These are phyloP conservation scores for Nicotiana tomentosiformis DNA, from an alignment of 257 asterid genomes.

Conservation along the genomic window DNA sequence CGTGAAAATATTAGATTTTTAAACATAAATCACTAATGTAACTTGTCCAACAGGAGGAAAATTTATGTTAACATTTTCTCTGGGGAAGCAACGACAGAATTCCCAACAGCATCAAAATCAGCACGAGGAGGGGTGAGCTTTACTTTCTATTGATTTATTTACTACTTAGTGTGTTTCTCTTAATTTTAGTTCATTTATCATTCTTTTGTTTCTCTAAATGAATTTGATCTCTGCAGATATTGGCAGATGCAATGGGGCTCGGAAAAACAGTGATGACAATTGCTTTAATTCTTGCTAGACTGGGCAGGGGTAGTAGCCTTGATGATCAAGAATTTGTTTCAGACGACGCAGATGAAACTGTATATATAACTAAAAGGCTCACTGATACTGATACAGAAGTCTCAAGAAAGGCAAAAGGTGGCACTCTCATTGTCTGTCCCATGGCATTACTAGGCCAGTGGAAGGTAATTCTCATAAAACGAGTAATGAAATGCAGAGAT, in stretches of 20 bases:
- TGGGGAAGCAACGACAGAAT: conserved; percentile 70
- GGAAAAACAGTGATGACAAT: conserved; percentile 95
- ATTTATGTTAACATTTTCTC: conserved; percentile 69
- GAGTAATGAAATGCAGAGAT: too few species aligned
- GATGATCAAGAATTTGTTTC: conserved; percentile 26
- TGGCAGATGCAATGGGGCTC: conserved; percentile 94
- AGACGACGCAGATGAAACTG: conserved; percentile 17
- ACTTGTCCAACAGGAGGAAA: conserved; percentile 51
- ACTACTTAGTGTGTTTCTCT: not conserved
- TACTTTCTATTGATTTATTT: not conserved
- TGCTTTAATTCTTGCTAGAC: conserved; percentile 58
- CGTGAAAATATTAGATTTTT: not conserved
- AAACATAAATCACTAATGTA: conserved; percentile 8
- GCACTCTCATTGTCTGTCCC: conserved; percentile 82
- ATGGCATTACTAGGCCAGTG: conserved; percentile 93
- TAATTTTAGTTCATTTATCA: not conserved
- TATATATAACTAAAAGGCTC: conserved; percentile 20
- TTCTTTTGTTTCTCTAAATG: not conserved
- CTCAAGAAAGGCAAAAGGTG: conserved; percentile 49
- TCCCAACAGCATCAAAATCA: conserved; percentile 60
- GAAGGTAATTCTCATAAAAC: too few species aligned
- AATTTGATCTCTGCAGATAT: conserved; percentile 39
- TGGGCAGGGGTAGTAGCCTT: conserved; percentile 53
- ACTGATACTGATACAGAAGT: conserved; percentile 11
- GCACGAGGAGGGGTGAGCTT: conserved; percentile 78